Conservation (phyloP, 2,329 filamentous ascomycete genomes). For the Cladophialophora carrionii region DNA sequence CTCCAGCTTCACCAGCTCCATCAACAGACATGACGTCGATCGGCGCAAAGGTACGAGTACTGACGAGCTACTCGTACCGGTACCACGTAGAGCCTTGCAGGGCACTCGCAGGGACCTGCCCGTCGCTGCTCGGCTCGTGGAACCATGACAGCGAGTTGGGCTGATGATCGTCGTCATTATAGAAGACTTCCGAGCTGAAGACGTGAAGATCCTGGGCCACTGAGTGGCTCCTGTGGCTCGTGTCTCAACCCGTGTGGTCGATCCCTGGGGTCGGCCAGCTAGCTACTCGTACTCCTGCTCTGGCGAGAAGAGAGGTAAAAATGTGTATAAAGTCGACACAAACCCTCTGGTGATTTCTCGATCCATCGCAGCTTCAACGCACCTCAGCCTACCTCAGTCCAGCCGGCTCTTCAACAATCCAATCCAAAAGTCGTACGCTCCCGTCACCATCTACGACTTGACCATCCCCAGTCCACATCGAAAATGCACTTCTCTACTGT, state of each 20-base stretch:
- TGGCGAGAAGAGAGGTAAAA: not conserved
- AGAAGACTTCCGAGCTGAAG: constrained; percentile 6
- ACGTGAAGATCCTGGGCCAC: constrained; percentile 4
- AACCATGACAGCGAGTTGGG: not conserved
- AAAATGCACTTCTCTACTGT: constrained; percentile 37
- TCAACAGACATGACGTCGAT: constrained; percentile 17
- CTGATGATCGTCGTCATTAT: constrained; percentile 14
- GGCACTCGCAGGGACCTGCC: not conserved
- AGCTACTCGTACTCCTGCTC: not conserved
- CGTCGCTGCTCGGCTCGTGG: not conserved
- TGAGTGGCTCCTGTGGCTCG: not conserved
- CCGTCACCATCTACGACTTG: not conserved
- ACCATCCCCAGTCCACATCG: constrained; percentile 7
- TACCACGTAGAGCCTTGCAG: constrained; percentile 14
- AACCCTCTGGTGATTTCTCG: not conserved
- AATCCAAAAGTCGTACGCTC: not conserved
- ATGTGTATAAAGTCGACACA: constrained; percentile 8
- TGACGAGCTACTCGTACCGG: too few relatives aligned
- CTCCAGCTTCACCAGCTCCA: not conserved
- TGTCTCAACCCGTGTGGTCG: constrained; percentile 12
- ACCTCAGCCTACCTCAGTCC: not conserved
- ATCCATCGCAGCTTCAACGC: not conserved
- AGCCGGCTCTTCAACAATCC: not conserved
- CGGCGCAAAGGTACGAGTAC: constrained; percentile 4
- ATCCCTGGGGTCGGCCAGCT: not conserved